Conservation (phyloP, 345 rosid species). For the Gossypium mustelinum region DNA sequence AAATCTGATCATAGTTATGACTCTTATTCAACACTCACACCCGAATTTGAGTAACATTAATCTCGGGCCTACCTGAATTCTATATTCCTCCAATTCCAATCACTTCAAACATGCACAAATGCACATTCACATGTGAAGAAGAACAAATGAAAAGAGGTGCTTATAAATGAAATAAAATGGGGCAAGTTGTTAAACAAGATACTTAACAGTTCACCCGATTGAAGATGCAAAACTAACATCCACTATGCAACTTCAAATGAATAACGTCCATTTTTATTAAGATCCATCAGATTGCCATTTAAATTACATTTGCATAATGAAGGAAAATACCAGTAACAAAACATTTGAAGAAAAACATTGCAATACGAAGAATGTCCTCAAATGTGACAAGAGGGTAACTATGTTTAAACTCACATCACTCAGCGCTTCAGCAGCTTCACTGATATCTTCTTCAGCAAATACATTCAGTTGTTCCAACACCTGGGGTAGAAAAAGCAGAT, state of each 20-base stretch:
- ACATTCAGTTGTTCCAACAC: constrained; percentile 71
- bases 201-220: not conserved
- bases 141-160: not conserved
- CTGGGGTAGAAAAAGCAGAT: constrained; percentile 26
- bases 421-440: constrained; percentile 74
- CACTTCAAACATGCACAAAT: not conserved
- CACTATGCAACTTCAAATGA: not conserved
- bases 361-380: not conserved
- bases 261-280: too few species aligned
- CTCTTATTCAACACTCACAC: too few species aligned
- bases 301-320: not conserved
- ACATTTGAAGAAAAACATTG: not conserved
- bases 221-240: not conserved
- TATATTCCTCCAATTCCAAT: not conserved
- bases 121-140: not conserved
- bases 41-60: too few species aligned
- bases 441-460: constrained; percentile 64
- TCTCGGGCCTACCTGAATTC: not conserved
- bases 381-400: not conserved
- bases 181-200: not conserved
- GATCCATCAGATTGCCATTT: not conserved
- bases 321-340: not conserved
- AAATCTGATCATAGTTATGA: too few species aligned
- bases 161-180: not conserved
- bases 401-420: constrained; percentile 56